These are phyloP conservation scores for Ceratobasidium sp. DNA, from an alignment of 1,284 basidiomycete genomes.

Conservation along the genomic window DNA sequence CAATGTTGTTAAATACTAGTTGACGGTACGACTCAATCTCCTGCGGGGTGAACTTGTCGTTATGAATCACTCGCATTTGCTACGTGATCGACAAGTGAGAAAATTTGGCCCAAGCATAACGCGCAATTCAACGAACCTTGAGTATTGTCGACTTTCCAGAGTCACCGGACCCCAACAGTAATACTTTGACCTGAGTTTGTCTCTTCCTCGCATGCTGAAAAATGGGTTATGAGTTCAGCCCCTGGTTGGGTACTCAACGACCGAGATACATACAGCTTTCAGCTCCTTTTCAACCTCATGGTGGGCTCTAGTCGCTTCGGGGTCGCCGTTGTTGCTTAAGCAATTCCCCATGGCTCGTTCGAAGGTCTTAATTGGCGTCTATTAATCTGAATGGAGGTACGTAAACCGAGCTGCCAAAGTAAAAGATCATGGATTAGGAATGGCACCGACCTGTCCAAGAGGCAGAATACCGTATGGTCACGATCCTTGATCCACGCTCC, in stretches of 20 bases:
- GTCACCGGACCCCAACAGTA: slow-evolving; percentile 90
- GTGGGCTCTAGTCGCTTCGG: slow-evolving; percentile 49
- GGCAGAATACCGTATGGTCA: too few species aligned
- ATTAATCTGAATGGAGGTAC: not conserved
- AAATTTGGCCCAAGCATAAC: not conserved
- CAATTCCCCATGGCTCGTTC: slow-evolving; percentile 54
- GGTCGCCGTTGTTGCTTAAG: slow-evolving; percentile 45
- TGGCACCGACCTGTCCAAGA: not conserved
- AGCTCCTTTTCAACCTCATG: slow-evolving; percentile 70
- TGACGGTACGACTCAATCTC: slow-evolving; percentile 84
- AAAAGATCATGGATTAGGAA: not conserved
- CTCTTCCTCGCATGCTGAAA: slow-evolving; percentile 59
- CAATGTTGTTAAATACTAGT: slow-evolving; percentile 89
- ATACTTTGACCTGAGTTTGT: slow-evolving; percentile 81
- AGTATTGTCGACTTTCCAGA: slow-evolving; percentile 91
- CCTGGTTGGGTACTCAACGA: slow-evolving; percentile 1
- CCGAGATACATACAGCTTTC: slow-evolving; percentile 59
- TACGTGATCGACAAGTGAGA: slow-evolving; percentile 47
- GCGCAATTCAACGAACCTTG: slow-evolving; percentile 61
- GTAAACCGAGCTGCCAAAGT: not conserved
- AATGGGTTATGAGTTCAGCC: slow-evolving; percentile 12
- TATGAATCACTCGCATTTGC: slow-evolving; percentile 90
- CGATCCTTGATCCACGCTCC: not conserved
- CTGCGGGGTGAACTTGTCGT: slow-evolving; percentile 71
- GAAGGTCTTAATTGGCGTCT: not conserved